phyloP scores from a whole-genome alignment of 371 early-diverging fungal genomes.

The Lichtheimia hyalospora region DNA sequence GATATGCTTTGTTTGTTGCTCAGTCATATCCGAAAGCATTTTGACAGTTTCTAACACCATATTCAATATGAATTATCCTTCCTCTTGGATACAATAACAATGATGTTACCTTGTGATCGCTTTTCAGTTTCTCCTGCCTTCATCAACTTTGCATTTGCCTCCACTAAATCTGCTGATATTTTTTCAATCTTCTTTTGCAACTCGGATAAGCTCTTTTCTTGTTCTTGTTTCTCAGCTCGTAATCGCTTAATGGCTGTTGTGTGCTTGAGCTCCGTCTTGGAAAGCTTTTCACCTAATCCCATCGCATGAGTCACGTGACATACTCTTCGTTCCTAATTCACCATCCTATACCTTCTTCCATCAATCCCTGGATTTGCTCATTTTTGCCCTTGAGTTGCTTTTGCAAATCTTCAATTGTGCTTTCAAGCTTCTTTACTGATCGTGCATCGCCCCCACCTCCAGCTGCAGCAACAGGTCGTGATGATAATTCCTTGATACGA shows the following conservation, averaged over 20 bases:
- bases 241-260: conserved; percentile 73
- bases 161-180: conserved; percentile 39
- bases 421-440: conserved; percentile 34
- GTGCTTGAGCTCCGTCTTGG: conserved; percentile 77
- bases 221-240: conserved; percentile 64
- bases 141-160: conserved; percentile 54
- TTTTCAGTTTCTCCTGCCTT: conserved; percentile 55
- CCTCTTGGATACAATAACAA: too few species aligned
- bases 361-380: conserved; percentile 60
- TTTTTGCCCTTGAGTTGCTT: conserved; percentile 58
- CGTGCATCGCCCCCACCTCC: conserved; percentile 10
- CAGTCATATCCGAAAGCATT: conserved; percentile 48
- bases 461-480: not conserved
- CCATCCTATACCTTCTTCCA: conserved; percentile 59
- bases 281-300: conserved; percentile 70
- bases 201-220: conserved; percentile 57
- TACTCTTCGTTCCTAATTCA: too few species aligned
- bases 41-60: conserved; percentile 47
- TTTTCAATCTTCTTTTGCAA: conserved; percentile 67
- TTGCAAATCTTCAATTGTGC: conserved; percentile 49
- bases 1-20: conserved; percentile 68
- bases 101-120: conserved; percentile 45
- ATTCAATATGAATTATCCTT: too few species aligned
- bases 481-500: not conserved
- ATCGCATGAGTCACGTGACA: not conserved